phyloP scores from a whole-genome alignment of 2,329 filamentous ascomycete genomes.

The Botrytis byssoidea region DNA sequence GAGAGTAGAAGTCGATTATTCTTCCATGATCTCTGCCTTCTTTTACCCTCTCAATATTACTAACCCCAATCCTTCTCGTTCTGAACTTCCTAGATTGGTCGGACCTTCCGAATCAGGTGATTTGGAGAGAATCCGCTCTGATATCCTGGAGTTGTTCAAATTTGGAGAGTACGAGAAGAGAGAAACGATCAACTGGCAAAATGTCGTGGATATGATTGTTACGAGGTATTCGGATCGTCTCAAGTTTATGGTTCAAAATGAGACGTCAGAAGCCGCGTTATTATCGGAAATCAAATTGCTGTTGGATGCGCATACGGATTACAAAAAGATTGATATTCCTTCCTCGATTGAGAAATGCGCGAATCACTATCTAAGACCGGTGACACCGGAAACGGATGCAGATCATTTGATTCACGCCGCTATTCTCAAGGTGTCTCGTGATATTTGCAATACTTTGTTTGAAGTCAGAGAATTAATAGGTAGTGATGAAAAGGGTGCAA shows the following conservation, averaged over 20 bases:
- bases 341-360: slow-evolving; percentile 49
- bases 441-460: slow-evolving; percentile 43
- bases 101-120: slow-evolving; percentile 10
- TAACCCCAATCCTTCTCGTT: slow-evolving; percentile 29
- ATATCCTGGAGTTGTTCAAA: slow-evolving; percentile 47
- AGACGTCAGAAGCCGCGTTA: slow-evolving; percentile 27
- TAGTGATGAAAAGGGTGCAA: background rate
- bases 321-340: slow-evolving; percentile 40
- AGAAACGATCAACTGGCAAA: slow-evolving; percentile 55
- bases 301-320: slow-evolving; percentile 47
- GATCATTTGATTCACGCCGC: slow-evolving; percentile 49
- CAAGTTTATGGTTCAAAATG: slow-evolving; percentile 26
- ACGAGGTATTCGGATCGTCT: slow-evolving; percentile 59
- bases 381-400: slow-evolving; percentile 40
- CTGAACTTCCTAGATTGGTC: slow-evolving; percentile 31
- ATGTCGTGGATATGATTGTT: slow-evolving; percentile 63
- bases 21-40: slow-evolving; percentile 36
- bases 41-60: slow-evolving; percentile 36
- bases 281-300: slow-evolving; percentile 44
- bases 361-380: slow-evolving; percentile 45
- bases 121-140: slow-evolving; percentile 42
- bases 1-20: slow-evolving; percentile 36
- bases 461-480: slow-evolving; percentile 27
- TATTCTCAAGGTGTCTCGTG: slow-evolving; percentile 42
- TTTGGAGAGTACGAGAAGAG: slow-evolving; percentile 23